Percentiles rank a stretch among this genome's conserved stretches.
phyloP scores from a whole-genome alignment of 1,139 yeast species.

The Tardiomyces digboiensis region DNA sequence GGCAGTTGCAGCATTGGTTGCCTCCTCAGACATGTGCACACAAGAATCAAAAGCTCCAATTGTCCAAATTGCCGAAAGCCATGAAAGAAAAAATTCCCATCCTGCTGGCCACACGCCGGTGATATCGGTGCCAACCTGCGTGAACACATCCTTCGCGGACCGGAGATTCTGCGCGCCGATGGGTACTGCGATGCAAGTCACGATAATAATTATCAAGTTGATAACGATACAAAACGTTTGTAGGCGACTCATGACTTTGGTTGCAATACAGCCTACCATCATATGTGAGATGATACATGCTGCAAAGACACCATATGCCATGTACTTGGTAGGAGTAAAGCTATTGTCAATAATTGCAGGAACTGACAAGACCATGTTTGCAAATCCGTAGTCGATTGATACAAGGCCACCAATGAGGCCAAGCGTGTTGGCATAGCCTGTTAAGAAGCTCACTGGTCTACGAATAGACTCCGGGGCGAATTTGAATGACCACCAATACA shows the following conservation, averaged over 20 bases:
- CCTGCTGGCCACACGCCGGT: slow-evolving; percentile 47
- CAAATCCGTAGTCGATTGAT: slow-evolving; percentile 50
- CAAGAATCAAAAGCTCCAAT: slow-evolving; percentile 69
- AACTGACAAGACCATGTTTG: slow-evolving; percentile 43
- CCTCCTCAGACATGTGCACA: slow-evolving; percentile 63
- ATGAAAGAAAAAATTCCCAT: slow-evolving; percentile 52
- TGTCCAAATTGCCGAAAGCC: slow-evolving; percentile 65
- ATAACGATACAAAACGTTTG: slow-evolving; percentile 51
- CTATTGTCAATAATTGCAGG: slow-evolving; percentile 39
- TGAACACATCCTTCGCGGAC: slow-evolving; percentile 40
- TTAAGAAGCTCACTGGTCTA: slow-evolving; percentile 41
- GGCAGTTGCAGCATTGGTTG: slow-evolving; percentile 53
- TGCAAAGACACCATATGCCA: slow-evolving; percentile 46
- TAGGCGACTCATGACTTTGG: slow-evolving; percentile 43
- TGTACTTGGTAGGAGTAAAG: slow-evolving; percentile 37
- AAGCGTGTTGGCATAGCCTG: slow-evolving; percentile 50
- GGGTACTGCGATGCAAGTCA: slow-evolving; percentile 63
- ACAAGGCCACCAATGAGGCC: slow-evolving; percentile 50
- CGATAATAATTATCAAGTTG: slow-evolving; percentile 44
- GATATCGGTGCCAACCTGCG: slow-evolving; percentile 41
- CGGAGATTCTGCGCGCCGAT: slow-evolving; percentile 17
- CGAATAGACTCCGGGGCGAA: slow-evolving; percentile 41
- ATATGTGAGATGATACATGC: slow-evolving; percentile 41
- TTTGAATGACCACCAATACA: slow-evolving; percentile 44
- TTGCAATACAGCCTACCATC: slow-evolving; percentile 39